These are phyloP conservation scores for Gossypium mustelinum DNA, from an alignment of 345 rosid species.

Conservation along the genomic window DNA sequence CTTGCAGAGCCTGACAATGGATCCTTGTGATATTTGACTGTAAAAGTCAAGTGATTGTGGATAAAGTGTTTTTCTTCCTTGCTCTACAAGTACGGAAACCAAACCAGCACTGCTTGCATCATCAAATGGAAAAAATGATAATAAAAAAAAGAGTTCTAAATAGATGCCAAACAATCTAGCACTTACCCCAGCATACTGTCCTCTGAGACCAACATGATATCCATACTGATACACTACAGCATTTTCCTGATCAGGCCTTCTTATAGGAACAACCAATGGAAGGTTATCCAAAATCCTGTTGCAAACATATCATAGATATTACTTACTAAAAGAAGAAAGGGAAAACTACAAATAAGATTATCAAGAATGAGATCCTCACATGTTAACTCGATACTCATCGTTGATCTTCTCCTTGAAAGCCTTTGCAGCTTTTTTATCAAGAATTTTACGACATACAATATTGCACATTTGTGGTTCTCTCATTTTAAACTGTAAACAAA, in stretches of 20 bases:
- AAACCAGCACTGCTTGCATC: neutral
- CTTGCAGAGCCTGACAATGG: slow-evolving; percentile 52
- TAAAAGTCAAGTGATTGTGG: slow-evolving; percentile 75
- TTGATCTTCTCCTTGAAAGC: slow-evolving; percentile 76
- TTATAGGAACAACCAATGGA: slow-evolving; percentile 58
- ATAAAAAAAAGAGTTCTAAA: neutral
- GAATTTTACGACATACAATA: slow-evolving; percentile 9
- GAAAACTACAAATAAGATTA: neutral
- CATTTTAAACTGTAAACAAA: slow-evolving; percentile 15
- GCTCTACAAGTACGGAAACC: slow-evolving; percentile 37
- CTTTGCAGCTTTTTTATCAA: slow-evolving; percentile 39
- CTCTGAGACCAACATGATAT: slow-evolving; percentile 58
- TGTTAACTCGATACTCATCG: slow-evolving; percentile 77
- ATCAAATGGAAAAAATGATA: slow-evolving; percentile 2
- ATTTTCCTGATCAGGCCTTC: slow-evolving; percentile 46
- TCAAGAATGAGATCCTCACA: slow-evolving; percentile 8
- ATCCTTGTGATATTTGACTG: slow-evolving; percentile 73
- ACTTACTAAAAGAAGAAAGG: neutral
- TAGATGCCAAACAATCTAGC: neutral
- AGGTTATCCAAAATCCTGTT: slow-evolving; percentile 78
- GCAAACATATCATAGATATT: neutral
- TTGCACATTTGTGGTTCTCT: slow-evolving; percentile 20
- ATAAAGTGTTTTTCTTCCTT: slow-evolving; percentile 79
- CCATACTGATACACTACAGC: slow-evolving; percentile 56
- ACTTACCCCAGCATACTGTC: slow-evolving; percentile 64